These are phyloP conservation scores for Paramecium sonneborni DNA, from an alignment of 73 alveolate species.

Conservation along the genomic window DNA sequence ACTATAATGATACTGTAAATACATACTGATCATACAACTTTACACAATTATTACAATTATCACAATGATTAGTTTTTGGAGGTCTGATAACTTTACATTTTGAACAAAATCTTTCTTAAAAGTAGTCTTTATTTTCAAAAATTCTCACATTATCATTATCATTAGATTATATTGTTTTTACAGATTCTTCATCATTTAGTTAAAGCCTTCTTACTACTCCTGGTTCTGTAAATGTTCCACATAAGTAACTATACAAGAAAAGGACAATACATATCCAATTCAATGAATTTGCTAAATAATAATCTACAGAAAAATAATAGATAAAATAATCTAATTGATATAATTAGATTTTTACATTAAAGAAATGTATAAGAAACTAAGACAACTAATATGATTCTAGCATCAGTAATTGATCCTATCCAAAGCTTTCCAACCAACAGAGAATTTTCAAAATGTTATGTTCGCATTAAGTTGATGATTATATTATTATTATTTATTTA, in stretches of 20 bases:
- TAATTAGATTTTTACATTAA: not conserved
- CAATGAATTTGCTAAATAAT: not conserved
- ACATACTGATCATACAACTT: constrained; percentile 81
- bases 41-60: constrained; percentile 91
- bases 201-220: not conserved
- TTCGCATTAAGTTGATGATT: not conserved
- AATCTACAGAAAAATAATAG: not conserved
- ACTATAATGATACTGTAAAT: constrained; percentile 18
- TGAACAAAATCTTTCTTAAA: constrained; percentile 77
- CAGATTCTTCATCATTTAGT: not conserved
- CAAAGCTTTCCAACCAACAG: not conserved
- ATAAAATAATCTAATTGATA: not conserved
- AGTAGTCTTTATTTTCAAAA: constrained; percentile 36
- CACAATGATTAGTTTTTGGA: constrained; percentile 91
- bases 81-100: constrained; percentile 92
- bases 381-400: not conserved
- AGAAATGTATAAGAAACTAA: not conserved
- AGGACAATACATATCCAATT: not conserved
- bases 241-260: not conserved
- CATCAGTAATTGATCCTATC: not conserved
- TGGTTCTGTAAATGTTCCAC: constrained; percentile 37
- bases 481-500: not conserved
- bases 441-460: not conserved
- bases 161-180: not conserved
- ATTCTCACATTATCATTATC: not conserved